A percentile compares a stretch with the other conserved stretches of the same genome.
These are phyloP conservation scores for Cladosporium sp. DNA, from an alignment of 2,329 filamentous ascomycete genomes.

Conservation along the genomic window DNA sequence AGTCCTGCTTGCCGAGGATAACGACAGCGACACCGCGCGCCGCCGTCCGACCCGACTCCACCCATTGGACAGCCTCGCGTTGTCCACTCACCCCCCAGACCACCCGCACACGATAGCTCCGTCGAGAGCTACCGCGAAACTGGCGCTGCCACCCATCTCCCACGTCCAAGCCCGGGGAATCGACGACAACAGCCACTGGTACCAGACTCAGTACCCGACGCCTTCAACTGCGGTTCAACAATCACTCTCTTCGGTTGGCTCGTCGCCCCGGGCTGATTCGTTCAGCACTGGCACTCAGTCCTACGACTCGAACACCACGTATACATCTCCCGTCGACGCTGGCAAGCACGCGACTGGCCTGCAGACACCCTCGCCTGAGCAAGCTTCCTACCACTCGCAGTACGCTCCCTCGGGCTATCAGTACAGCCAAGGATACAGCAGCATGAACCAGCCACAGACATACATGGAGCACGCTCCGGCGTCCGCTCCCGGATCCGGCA, in stretches of 20 bases:
- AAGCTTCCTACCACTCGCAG: constrained; percentile 13
- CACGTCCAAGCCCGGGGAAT: constrained; percentile 75
- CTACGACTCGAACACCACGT: constrained; percentile 49
- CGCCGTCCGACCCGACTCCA: background rate
- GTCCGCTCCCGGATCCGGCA: constrained; percentile 54
- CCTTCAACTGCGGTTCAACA: constrained; percentile 32
- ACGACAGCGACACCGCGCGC: background rate
- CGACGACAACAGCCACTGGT: constrained; percentile 39
- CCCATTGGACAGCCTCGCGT: constrained; percentile 10
- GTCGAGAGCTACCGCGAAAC: constrained; percentile 64
- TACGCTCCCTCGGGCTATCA: constrained; percentile 13
- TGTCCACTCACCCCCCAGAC: constrained; percentile 2
- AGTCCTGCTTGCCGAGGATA: background rate
- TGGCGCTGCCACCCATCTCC: constrained; percentile 86
- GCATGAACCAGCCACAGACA: constrained; percentile 75
- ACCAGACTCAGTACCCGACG: constrained; percentile 11
- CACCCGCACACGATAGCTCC: constrained; percentile 1
- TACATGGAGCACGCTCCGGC: constrained; percentile 80
- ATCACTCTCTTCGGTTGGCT: constrained; percentile 62
- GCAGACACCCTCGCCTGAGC: constrained; percentile 61
- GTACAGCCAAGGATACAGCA: constrained; percentile 35
- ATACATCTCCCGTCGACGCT: constrained; percentile 47
- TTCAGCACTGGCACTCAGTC: constrained; percentile 51
- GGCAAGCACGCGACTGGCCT: constrained; percentile 45
- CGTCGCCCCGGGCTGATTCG: constrained; percentile 70